These are phyloP conservation scores for Areca catechu DNA, from an alignment of 176 grass and related monocot species.

Conservation along the genomic window DNA sequence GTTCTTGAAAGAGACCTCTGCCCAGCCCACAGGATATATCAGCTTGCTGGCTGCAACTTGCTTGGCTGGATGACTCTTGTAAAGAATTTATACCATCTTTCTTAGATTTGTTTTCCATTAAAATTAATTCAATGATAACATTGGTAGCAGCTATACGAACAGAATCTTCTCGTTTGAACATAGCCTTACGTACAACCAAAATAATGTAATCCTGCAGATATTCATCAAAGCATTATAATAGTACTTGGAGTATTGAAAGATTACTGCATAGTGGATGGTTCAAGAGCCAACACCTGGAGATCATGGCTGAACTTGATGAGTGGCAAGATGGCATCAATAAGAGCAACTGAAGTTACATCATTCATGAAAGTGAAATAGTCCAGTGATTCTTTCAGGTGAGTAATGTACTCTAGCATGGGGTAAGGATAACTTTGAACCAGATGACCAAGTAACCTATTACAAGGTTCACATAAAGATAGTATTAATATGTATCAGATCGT, in stretches of 20 bases:
- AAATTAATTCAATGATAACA: constrained; percentile 67
- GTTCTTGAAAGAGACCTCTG: constrained; percentile 61
- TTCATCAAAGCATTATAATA: background rate
- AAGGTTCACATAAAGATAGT: background rate
- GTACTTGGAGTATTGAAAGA: too few species aligned
- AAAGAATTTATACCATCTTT: constrained; percentile 42
- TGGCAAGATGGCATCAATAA: constrained; percentile 66
- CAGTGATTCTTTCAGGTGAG: constrained; percentile 76
- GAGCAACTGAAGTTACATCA: constrained; percentile 47
- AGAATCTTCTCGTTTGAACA: constrained; percentile 73
- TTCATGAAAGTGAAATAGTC: constrained; percentile 82
- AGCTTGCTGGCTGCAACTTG: constrained; percentile 74
- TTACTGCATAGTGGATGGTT: constrained; percentile 7
- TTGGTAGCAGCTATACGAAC: constrained; percentile 59
- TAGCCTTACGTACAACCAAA: constrained; percentile 81
- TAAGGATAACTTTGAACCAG: constrained; percentile 51
- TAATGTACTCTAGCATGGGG: constrained; percentile 54
- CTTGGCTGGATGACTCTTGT: constrained; percentile 67
- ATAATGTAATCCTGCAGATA: constrained; percentile 79
- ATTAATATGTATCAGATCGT: background rate
- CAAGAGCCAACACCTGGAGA: constrained; percentile 49
- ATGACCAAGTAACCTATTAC: constrained; percentile 45
- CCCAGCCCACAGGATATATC: constrained; percentile 38
- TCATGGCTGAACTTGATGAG: constrained; percentile 59
- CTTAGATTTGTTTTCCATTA: constrained; percentile 33